Evolutionary conservation across 306 rosid species (phyloP).

Genomic region (Ziziphus jujuba): DNA sequence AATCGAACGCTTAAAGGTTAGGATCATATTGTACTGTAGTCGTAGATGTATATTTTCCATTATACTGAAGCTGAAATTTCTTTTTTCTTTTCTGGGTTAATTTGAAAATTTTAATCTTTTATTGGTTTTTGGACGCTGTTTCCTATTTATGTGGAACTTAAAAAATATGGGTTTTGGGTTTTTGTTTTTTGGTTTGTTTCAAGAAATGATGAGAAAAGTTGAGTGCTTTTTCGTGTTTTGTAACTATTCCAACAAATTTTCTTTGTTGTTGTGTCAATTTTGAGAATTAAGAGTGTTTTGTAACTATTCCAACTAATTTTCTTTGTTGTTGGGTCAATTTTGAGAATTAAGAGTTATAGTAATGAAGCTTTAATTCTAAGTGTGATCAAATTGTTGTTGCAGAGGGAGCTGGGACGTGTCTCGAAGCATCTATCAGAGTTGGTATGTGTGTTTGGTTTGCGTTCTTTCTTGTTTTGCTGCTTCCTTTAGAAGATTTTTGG

Average conservation of each 20-base stretch:
- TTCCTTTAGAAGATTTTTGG: background rate
- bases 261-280: too few species aligned
- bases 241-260: too few species aligned
- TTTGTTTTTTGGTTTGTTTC: background rate
- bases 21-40: constrained; percentile 8
- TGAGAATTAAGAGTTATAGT: too few species aligned
- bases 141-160: too few species aligned
- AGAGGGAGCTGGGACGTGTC: constrained; percentile 71
- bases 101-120: background rate
- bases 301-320: too few species aligned
- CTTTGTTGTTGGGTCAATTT: too few species aligned
- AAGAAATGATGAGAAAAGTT: too few species aligned
- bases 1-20: constrained; percentile 63
- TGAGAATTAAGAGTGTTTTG: too few species aligned
- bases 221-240: too few species aligned
- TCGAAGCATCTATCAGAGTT: constrained; percentile 49
- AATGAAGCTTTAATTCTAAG: background rate
- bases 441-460: constrained; percentile 42
- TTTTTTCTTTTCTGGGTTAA: background rate
- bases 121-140: background rate
- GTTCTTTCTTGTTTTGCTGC: background rate
- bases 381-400: constrained; percentile 38
- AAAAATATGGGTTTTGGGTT: too few species aligned
- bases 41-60: too few species aligned
- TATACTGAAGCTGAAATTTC: background rate